Evolutionary conservation across 2,329 filamentous ascomycete species (phyloP).

Genomic region (Didymella pinodella): DNA sequence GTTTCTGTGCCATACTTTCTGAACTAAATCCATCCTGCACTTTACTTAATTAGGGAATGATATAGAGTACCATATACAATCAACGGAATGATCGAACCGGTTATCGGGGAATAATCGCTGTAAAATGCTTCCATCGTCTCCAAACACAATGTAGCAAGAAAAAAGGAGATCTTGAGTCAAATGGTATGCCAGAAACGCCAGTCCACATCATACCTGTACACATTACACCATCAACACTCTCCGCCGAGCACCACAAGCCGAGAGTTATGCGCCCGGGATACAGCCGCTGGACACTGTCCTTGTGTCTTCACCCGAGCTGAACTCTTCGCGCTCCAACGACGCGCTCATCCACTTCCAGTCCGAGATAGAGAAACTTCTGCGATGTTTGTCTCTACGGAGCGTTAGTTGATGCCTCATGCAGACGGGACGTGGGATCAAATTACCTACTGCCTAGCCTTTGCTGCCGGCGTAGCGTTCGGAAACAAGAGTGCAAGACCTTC

Average conservation of each 20-base stretch:
- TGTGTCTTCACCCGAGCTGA: constrained; percentile 15
- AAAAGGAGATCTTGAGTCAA: constrained; percentile 1
- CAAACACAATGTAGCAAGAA: not conserved
- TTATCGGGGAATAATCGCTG: constrained; percentile 10
- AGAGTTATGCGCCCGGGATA: constrained; percentile 1
- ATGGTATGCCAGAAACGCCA: constrained; percentile 19
- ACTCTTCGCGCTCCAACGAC: constrained; percentile 17
- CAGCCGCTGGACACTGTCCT: constrained; percentile 24
- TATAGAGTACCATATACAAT: not conserved
- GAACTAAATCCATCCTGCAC: not conserved
- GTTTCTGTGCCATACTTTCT: no score
- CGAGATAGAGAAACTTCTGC: constrained; percentile 28
- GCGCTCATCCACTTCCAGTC: constrained; percentile 32
- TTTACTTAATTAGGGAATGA: not conserved
- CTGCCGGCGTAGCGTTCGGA: constrained; percentile 31
- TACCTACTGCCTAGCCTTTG: constrained; percentile 39
- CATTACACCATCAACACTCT: constrained; percentile 3
- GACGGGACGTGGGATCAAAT: constrained; percentile 17
- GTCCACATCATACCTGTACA: constrained; percentile 12
- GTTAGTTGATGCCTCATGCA: not conserved
- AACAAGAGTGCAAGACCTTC: constrained; percentile 46
- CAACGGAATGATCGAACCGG: not conserved
- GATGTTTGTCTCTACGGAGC: constrained; percentile 11
- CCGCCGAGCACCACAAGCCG: not conserved
- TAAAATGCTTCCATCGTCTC: constrained; percentile 6